A percentile compares a stretch with the other conserved stretches of the same genome.
phyloP scores from a whole-genome alignment of 1,139 yeast species.

The Taiozyma onychis region DNA sequence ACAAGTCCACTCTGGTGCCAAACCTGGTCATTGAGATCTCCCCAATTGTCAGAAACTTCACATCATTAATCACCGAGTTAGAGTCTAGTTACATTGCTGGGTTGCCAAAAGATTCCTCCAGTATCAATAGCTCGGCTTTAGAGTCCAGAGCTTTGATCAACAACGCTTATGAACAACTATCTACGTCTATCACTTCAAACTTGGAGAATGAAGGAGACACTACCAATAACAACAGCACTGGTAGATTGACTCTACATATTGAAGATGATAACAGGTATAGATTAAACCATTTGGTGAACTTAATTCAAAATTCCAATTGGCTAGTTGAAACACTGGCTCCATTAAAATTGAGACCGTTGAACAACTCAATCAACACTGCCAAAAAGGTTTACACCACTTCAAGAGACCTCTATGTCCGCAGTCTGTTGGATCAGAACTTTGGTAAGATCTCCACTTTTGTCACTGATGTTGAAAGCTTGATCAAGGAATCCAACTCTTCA shows the following conservation, averaged over 20 bases:
- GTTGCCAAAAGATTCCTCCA: slow-evolving; percentile 20
- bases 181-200: slow-evolving; percentile 14
- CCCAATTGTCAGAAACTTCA: slow-evolving; percentile 38
- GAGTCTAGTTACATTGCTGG: slow-evolving; percentile 23
- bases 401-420: slow-evolving; percentile 39
- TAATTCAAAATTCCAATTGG: slow-evolving; percentile 59
- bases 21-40: slow-evolving; percentile 37
- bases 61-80: slow-evolving; percentile 36
- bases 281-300: slow-evolving; percentile 51
- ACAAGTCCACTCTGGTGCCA: slow-evolving; percentile 43
- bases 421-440: slow-evolving; percentile 48
- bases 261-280: slow-evolving; percentile 31
- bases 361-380: slow-evolving; percentile 3
- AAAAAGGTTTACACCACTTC: slow-evolving; percentile 24
- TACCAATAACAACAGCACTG: slow-evolving; percentile 2
- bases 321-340: slow-evolving; percentile 41
- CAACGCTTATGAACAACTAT: slow-evolving; percentile 31
- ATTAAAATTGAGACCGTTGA: slow-evolving; percentile 24
- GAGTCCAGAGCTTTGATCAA: slow-evolving; percentile 35
- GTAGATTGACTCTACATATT: slow-evolving; percentile 11
- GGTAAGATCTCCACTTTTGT: slow-evolving; percentile 67
- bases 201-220: slow-evolving; percentile 9
- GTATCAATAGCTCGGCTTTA: slow-evolving; percentile 13
- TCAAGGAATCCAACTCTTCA: slow-evolving; percentile 27
- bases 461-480: slow-evolving; percentile 52